Percentiles rank a stretch among this genome's conserved stretches.
phyloP scores from a whole-genome alignment of 768 basidiomycete species.

The Psilocybe tampanensis region DNA sequence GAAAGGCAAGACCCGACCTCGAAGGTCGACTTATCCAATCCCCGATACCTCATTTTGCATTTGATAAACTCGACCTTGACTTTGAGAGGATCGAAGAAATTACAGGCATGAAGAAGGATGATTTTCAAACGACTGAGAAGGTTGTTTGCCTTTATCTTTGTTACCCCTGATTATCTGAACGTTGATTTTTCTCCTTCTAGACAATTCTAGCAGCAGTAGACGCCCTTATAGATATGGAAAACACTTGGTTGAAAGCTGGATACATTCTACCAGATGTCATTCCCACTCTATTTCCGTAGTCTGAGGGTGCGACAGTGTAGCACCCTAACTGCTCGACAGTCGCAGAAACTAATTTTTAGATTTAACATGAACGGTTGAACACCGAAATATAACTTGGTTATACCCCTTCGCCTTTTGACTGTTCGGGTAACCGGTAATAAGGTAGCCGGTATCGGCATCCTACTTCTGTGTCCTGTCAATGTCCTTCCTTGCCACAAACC shows the following conservation, averaged over 20 bases:
- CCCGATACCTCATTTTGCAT: conserved; percentile 16
- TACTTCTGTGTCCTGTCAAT: too few relatives aligned
- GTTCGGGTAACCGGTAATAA: too few relatives aligned
- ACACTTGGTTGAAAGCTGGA: background rate
- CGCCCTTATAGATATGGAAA: background rate
- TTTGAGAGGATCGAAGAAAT: conserved; percentile 32
- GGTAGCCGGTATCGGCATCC: too few relatives aligned
- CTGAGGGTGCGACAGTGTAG: too few relatives aligned
- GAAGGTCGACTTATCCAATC: conserved; percentile 26
- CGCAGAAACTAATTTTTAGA: too few relatives aligned
- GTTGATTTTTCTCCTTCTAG: background rate
- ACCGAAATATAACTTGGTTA: too few relatives aligned
- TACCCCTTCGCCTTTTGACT: too few relatives aligned
- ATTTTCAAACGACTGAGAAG: conserved; percentile 30
- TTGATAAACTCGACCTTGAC: conserved; percentile 28
- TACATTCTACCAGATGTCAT: background rate
- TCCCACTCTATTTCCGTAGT: background rate
- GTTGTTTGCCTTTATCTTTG: conserved; percentile 8
- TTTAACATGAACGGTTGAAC: too few relatives aligned
- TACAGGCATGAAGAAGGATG: conserved; percentile 31
- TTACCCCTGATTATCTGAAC: background rate
- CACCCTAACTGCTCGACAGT: too few relatives aligned
- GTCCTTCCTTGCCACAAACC: too few relatives aligned
- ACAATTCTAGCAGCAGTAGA: background rate
- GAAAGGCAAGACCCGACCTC: conserved; percentile 31